These are phyloP conservation scores for Aspergillus sp. DNA, from an alignment of 2,329 filamentous ascomycete genomes.

Conservation along the genomic window DNA sequence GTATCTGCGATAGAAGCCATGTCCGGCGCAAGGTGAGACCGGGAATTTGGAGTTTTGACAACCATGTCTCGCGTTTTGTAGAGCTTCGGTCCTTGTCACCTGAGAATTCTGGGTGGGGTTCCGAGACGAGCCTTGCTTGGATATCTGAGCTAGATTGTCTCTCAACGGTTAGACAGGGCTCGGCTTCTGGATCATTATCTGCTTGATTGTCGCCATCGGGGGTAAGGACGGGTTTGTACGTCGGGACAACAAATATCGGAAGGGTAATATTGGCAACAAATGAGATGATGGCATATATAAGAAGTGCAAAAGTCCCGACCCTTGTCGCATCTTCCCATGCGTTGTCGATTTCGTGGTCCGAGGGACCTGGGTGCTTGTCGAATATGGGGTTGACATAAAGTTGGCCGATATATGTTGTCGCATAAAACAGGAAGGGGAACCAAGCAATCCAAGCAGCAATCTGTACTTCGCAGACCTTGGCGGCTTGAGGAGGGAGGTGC, in stretches of 20 bases:
- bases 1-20: slow-evolving; percentile 82
- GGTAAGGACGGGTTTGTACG: slow-evolving; percentile 52
- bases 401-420: slow-evolving; percentile 89
- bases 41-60: slow-evolving; percentile 70
- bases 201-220: slow-evolving; percentile 6
- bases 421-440: slow-evolving; percentile 95
- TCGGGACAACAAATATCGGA: slow-evolving; percentile 81
- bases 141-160: slow-evolving; percentile 35
- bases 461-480: slow-evolving; percentile 77
- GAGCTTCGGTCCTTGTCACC: slow-evolving; percentile 9
- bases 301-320: slow-evolving; percentile 82
- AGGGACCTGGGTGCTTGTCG: slow-evolving; percentile 73
- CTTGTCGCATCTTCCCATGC: slow-evolving; percentile 84
- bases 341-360: slow-evolving; percentile 70
- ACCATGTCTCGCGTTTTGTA: slow-evolving; percentile 32
- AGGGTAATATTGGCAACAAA: slow-evolving; percentile 78
- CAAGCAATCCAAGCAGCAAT: slow-evolving; percentile 91
- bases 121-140: slow-evolving; percentile 31
- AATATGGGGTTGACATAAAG: slow-evolving; percentile 87
- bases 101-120: slow-evolving; percentile 27
- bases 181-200: slow-evolving; percentile 18
- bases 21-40: slow-evolving; percentile 83
- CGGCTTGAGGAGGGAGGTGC: slow-evolving; percentile 77
- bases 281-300: slow-evolving; percentile 84
- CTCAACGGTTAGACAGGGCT: slow-evolving; percentile 17